Base-by-base conservation (phyloP, 306 rosid species). In the Dicorynia guianensis region DNA sequence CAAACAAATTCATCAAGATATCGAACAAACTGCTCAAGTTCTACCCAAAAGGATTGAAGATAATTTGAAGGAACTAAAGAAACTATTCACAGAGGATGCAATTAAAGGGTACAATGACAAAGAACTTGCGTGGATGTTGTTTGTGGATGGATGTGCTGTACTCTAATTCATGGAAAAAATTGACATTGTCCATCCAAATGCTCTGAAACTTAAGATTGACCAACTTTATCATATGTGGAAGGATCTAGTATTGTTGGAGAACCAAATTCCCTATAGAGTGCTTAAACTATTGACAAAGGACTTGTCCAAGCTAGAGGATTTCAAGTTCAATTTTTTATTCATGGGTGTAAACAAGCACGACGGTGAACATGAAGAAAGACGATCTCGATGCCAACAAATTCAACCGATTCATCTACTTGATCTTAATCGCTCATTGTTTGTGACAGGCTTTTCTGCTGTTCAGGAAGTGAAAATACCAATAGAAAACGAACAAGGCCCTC, bases 121-220 rank as follows among this genome's bases (percentile, higher is more conserved):
- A 14, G 54, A 70, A 8, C 56, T 77, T 14, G 38, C 17, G 11
- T 68, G 70, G 81, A 36, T 68, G 13, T 77, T 77, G 47, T 40
- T 77, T 38, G 34, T 68, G 8, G 70, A 77, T 49, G 76, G 76
- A 30, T 77, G 81, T 39, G 40, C 70, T 20, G 34, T 68, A 33
- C 75, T 77, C 4, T 0, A 58, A 13, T 68, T 77, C 18, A 59
- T 68, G 63, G 15, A 38, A 5, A 20, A 49, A 8, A 0, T 11
- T 12, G 8, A 0, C 6, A 0, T 0, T 11, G 3, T 6, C 11
- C 0, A 8, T 1, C 54, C 69, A 5, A 15, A 17, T 7, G 18
- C 7, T 3, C 6, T 40, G 46, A 40, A 40, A 0, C 10, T 40
- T 6, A 40, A 63, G 15, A 10, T 63, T 50, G 63, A 50, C 10